Evolutionary conservation across 495 filamentous ascomycete species (phyloP), one percentile per base, ranked within the genome.

Genomic region (Penicillium roqueforti): DNA sequence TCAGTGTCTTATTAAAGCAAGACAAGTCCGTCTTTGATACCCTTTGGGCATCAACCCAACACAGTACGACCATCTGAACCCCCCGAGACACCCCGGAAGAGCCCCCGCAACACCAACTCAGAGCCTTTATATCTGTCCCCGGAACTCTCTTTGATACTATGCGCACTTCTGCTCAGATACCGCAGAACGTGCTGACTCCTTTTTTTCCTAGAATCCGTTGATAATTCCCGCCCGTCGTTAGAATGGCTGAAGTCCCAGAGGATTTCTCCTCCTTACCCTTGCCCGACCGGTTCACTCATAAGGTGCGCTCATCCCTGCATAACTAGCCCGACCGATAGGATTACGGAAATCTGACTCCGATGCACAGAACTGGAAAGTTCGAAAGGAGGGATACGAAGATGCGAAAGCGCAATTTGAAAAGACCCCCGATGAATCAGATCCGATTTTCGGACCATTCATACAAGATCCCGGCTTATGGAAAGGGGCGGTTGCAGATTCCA

Each of bases 331-430:
- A 32, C 11, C 18, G 6, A 39, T 19, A 31, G 18, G 38, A n/a
- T 37, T 29, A 9, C 31, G 25, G 28, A 34, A 28, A 6, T 23
- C 51, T 37, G 20, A 49, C 59, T 55, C 68, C 73, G 56, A 77
- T 39, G 10, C 16, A 32, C 63, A 93, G 86, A 84, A 87, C 65
- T 99, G 93, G 93, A 99, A 99, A 80, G 93, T 93, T 38, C 82
- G 93, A 58, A 99, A 99, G 70, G 81, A 83, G 67, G 93, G 87
- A 44, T 99, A 97, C 70, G 93, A 97, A 75, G 90, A 92, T 56
- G 92, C 90, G 39, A 83, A 88, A 36, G 87, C 89, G 65, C 80
- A 83, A 58, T 97, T 99, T 63, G 87, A 91, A 67, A 79, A 80
- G 53, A 89, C 91, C 8, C 84, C 87, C 48, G 89, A 93, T 74